phyloP scores from a whole-genome alignment of 2,329 filamentous ascomycete species.

The Pseudocercospora macadamiae region DNA sequence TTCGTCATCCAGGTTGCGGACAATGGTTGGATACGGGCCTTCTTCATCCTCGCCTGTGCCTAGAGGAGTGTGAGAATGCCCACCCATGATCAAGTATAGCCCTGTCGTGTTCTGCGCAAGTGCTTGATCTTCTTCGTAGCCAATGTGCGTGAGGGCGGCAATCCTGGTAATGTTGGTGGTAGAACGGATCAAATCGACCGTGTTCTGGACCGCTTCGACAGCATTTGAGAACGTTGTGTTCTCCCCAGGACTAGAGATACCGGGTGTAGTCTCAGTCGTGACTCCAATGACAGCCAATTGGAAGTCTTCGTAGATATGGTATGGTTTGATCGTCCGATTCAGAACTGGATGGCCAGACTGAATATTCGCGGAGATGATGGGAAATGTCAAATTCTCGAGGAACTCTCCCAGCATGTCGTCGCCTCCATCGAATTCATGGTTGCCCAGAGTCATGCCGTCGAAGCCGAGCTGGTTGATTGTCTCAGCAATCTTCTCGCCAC shows the following conservation, averaged over 20 bases:
- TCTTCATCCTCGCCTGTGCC: constrained; percentile 61
- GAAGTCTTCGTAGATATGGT: constrained; percentile 65
- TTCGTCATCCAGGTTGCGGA: constrained; percentile 62
- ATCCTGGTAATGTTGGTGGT: constrained; percentile 67
- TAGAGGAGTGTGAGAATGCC: constrained; percentile 62
- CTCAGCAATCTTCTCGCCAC: constrained; percentile 69
- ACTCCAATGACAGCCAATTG: constrained; percentile 66
- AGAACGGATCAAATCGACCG: constrained; percentile 63
- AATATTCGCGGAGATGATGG: constrained; percentile 66
- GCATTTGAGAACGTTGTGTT: constrained; percentile 63
- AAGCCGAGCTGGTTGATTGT: constrained; percentile 68
- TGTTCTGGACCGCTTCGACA: constrained; percentile 61
- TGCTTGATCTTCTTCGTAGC: constrained; percentile 65
- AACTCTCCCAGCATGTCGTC: constrained; percentile 66
- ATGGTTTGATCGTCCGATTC: constrained; percentile 66
- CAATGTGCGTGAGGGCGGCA: constrained; percentile 68
- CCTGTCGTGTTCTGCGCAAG: constrained; percentile 64
- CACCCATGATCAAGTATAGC: constrained; percentile 69
- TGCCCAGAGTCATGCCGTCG: constrained; percentile 68
- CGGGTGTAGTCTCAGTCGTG: constrained; percentile 62
- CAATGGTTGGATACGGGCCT: constrained; percentile 67
- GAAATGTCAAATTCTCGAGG: constrained; percentile 66
- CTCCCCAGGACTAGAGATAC: constrained; percentile 61
- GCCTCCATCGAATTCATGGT: constrained; percentile 69
- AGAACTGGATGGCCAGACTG: constrained; percentile 62